A percentile compares a stretch with the other conserved stretches of the same genome.
Evolutionary conservation across 2,329 filamentous ascomycete genomes (phyloP).

Genomic region (Fusarium sp.): DNA sequence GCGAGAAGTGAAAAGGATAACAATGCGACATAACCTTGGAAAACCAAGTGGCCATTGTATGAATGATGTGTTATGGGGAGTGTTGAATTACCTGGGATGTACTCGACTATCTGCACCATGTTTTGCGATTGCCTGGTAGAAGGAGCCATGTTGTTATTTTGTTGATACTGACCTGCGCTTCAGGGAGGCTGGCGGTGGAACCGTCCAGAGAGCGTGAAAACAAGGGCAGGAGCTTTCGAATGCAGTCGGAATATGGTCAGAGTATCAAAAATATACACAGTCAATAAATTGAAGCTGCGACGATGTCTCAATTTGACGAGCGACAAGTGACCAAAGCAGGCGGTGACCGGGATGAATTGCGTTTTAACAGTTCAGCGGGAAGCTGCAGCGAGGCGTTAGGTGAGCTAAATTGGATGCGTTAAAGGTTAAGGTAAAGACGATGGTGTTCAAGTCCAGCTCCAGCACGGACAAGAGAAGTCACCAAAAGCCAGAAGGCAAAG

Average conservation of each 20-base stretch:
- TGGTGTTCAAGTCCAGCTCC: slow-evolving; percentile 30
- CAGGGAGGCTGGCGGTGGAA: slow-evolving; percentile 23
- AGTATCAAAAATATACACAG: slow-evolving; percentile 23
- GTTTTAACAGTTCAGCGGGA: slow-evolving; percentile 27
- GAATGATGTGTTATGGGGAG: slow-evolving; percentile 16
- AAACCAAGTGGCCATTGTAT: slow-evolving; percentile 26
- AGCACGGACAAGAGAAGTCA: slow-evolving; percentile 39
- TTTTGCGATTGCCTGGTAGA: slow-evolving; percentile 66
- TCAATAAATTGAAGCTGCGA: slow-evolving; percentile 29
- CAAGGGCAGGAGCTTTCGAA: slow-evolving; percentile 13
- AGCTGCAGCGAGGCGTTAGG: slow-evolving; percentile 29
- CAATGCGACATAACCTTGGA: slow-evolving; percentile 51
- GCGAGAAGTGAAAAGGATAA: slow-evolving; percentile 42
- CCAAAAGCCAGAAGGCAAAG: slow-evolving; percentile 29
- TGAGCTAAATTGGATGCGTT: slow-evolving; percentile 24
- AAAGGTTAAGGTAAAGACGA: background rate
- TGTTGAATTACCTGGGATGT: slow-evolving; percentile 82
- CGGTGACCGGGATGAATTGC: slow-evolving; percentile 43
- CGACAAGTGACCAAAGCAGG: slow-evolving; percentile 28
- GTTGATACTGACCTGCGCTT: slow-evolving; percentile 46
- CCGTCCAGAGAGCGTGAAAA: slow-evolving; percentile 12
- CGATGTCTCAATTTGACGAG: slow-evolving; percentile 30
- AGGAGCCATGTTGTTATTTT: slow-evolving; percentile 62
- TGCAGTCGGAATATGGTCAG: slow-evolving; percentile 9
- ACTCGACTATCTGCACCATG: slow-evolving; percentile 93